Conservation (phyloP, 805 yeast species). For the Starmerella cellae region DNA sequence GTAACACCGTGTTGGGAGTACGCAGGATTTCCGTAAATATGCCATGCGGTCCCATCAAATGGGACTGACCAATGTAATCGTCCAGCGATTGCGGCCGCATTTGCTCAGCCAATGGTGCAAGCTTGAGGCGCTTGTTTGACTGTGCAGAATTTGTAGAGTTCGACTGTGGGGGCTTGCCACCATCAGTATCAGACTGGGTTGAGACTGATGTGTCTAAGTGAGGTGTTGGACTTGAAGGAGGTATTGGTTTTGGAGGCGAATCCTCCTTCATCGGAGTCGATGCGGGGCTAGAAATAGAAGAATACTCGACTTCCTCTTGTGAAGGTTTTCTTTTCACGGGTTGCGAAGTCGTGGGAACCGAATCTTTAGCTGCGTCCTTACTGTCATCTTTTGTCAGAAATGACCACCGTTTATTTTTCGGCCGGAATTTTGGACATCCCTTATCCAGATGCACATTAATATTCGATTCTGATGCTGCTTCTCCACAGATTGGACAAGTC, state of each 20-base stretch:
- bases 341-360: too few relatives aligned
- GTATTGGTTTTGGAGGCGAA: too few relatives aligned
- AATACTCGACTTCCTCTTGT: too few relatives aligned
- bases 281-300: too few relatives aligned
- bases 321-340: too few relatives aligned
- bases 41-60: conserved; percentile 54
- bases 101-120: conserved; percentile 55
- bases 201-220: too few relatives aligned
- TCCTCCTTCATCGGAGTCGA: too few relatives aligned
- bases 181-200: too few relatives aligned
- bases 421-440: conserved; percentile 24
- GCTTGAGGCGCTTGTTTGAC: not conserved
- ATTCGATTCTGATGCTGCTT: conserved; percentile 22
- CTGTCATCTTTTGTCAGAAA: conserved; percentile 1
- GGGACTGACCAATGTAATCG: conserved; percentile 76
- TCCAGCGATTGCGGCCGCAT: conserved; percentile 62
- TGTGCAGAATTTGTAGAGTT: not conserved
- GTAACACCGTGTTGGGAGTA: conserved; percentile 26
- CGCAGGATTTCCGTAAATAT: conserved; percentile 30
- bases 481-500: conserved; percentile 26
- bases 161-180: too few relatives aligned
- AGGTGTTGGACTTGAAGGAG: too few relatives aligned
- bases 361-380: too few relatives aligned
- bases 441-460: conserved; percentile 27
- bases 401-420: conserved; percentile 5